Evolutionary conservation across 2,329 filamentous ascomycete genomes (phyloP).

Genomic region (Fusarium mundagurra): DNA sequence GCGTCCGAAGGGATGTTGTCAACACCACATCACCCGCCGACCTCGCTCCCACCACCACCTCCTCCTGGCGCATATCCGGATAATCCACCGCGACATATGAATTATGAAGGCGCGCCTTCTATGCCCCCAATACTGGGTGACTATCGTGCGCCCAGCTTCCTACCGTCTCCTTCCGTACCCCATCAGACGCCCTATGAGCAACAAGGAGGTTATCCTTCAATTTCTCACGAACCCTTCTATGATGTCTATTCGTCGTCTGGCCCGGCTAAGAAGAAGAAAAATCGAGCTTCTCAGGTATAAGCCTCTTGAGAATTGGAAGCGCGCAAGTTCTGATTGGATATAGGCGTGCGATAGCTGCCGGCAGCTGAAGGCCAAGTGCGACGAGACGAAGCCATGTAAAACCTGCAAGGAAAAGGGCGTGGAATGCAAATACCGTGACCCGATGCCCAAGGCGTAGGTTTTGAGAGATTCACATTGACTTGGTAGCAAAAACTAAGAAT

Average conservation of each 20-base stretch:
- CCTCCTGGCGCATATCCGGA: conserved; percentile 52
- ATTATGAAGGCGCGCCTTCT: conserved; percentile 59
- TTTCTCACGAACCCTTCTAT: conserved; percentile 49
- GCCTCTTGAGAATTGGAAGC: conserved; percentile 35
- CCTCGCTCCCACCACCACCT: conserved; percentile 33
- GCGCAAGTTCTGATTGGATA: conserved; percentile 19
- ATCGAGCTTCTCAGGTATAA: conserved; percentile 69
- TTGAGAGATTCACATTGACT: neutral
- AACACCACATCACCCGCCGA: conserved; percentile 44
- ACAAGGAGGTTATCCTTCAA: conserved; percentile 44
- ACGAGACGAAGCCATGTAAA: conserved; percentile 84
- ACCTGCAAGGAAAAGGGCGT: conserved; percentile 88
- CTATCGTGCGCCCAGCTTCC: conserved; percentile 54
- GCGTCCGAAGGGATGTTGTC: conserved; percentile 48
- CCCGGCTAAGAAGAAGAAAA: conserved; percentile 66
- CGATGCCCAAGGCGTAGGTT: conserved; percentile 87
- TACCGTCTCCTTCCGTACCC: conserved; percentile 52
- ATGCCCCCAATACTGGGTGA: conserved; percentile 56
- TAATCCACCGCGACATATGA: conserved; percentile 61
- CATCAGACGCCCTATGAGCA: conserved; percentile 53
- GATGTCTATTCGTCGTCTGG: conserved; percentile 56
- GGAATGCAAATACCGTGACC: conserved; percentile 88
- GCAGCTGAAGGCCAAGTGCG: conserved; percentile 88
- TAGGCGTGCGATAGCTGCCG: conserved; percentile 93
- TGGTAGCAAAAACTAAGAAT: conserved; percentile 12